A percentile compares a stretch with the other conserved stretches of the same genome.
phyloP scores from a whole-genome alignment of 805 yeast species.

The Hanseniaspora occidentalis region DNA sequence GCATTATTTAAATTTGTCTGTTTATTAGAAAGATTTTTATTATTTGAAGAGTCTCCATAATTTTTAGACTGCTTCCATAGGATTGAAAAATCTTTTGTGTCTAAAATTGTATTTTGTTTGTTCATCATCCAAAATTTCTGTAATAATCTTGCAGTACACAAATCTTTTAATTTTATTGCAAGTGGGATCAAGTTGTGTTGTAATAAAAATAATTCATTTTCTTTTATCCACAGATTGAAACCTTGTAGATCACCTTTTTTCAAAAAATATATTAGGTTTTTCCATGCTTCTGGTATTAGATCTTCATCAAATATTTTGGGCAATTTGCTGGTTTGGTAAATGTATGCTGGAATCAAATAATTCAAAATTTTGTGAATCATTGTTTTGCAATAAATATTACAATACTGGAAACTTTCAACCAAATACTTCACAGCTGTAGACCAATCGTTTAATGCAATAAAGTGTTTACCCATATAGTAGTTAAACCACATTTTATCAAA shows the following conservation, averaged over 20 bases:
- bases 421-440: slow-evolving; percentile 1
- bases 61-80: background rate
- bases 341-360: slow-evolving; percentile 45
- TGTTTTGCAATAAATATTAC: slow-evolving; percentile 7
- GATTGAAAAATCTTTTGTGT: background rate
- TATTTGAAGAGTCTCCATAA: too few relatives aligned
- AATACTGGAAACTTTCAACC: slow-evolving; percentile 7
- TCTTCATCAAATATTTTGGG: slow-evolving; percentile 18
- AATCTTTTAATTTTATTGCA: slow-evolving; percentile 24
- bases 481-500: slow-evolving; percentile 47
- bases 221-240: slow-evolving; percentile 34
- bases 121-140: background rate
- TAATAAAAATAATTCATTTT: slow-evolving; percentile 39
- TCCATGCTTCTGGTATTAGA: slow-evolving; percentile 29
- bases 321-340: slow-evolving; percentile 35
- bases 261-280: slow-evolving; percentile 36
- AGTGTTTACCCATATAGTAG: slow-evolving; percentile 57
- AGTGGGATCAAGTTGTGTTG: slow-evolving; percentile 49
- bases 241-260: slow-evolving; percentile 40
- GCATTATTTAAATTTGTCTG: too few relatives aligned
- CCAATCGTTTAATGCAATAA: slow-evolving; percentile 37
- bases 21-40: too few relatives aligned
- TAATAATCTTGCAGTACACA: slow-evolving; percentile 1
- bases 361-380: slow-evolving; percentile 33
- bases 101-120: background rate